phyloP scores from a whole-genome alignment of 768 basidiomycete species.

The Holtermannia corniformis region DNA sequence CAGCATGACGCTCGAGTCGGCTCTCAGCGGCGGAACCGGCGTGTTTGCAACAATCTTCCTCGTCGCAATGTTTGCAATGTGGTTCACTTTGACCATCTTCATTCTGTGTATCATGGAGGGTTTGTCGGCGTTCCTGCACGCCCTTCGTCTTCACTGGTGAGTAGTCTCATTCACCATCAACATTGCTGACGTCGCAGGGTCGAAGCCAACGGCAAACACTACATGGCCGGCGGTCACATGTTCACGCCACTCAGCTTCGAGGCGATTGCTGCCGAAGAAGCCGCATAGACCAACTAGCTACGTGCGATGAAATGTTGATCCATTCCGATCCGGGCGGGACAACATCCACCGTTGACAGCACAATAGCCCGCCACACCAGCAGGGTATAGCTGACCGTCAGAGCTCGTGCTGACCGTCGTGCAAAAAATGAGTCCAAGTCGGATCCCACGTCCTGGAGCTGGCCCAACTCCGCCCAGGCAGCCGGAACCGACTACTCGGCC shows the following conservation, averaged over 20 bases:
- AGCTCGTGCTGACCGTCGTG: not conserved
- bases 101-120: slow-evolving; percentile 86
- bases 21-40: slow-evolving; percentile 42
- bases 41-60: slow-evolving; percentile 49
- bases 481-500: slow-evolving; percentile 4
- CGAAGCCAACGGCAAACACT: slow-evolving; percentile 95
- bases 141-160: slow-evolving; percentile 17
- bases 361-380: not conserved
- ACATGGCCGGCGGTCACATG: slow-evolving; percentile 70
- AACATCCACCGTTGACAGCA: no score
- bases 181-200: no score
- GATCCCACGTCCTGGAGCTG: slow-evolving; percentile 20
- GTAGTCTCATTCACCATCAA: no score
- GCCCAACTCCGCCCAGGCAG: not conserved
- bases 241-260: slow-evolving; percentile 42
- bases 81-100: slow-evolving; percentile 67
- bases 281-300: slow-evolving; percentile 15
- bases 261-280: slow-evolving; percentile 29
- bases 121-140: slow-evolving; percentile 9
- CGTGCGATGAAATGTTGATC: not conserved
- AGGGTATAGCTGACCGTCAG: not conserved
- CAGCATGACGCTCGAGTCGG: slow-evolving; percentile 63
- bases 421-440: slow-evolving; percentile 21
- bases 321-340: no score
- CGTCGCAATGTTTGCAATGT: slow-evolving; percentile 62